A percentile compares a stretch with the other conserved stretches of the same genome.
Evolutionary conservation across 306 rosid species (phyloP).

Genomic region (Begonia peltatifolia): DNA sequence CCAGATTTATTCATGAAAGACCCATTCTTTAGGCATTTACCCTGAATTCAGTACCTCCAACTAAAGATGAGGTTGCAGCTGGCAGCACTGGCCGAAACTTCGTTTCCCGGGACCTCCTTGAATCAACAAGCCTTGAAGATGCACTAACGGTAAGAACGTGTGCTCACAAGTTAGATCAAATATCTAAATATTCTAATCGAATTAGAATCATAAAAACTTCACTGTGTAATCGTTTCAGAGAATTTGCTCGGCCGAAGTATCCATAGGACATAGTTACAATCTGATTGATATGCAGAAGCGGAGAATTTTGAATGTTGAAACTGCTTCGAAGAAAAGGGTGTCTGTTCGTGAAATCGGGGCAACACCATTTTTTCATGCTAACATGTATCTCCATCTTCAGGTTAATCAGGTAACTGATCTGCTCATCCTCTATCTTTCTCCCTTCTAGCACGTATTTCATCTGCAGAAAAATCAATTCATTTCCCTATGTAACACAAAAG

Average conservation of each 20-base stretch:
- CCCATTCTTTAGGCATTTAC: slow-evolving; percentile 48
- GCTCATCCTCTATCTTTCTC: neutral
- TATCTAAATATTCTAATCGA: too few relatives aligned
- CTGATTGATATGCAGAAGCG: slow-evolving; percentile 46
- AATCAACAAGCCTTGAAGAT: slow-evolving; percentile 57
- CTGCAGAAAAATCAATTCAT: too few relatives aligned
- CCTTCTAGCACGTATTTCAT: too few relatives aligned
- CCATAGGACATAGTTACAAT: slow-evolving; percentile 52
- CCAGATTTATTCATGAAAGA: neutral
- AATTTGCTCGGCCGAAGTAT: slow-evolving; percentile 44
- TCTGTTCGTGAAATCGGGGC: slow-evolving; percentile 44
- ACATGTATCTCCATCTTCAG: slow-evolving; percentile 61
- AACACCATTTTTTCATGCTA: slow-evolving; percentile 62
- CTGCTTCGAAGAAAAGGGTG: slow-evolving; percentile 49
- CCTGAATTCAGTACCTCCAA: slow-evolving; percentile 58
- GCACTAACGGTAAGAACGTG: slow-evolving; percentile 36
- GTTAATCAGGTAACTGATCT: slow-evolving; percentile 39
- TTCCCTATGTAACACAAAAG: neutral
- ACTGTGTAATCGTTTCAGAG: slow-evolving; percentile 24
- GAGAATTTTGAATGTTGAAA: slow-evolving; percentile 56
- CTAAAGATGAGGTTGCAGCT: slow-evolving; percentile 44
- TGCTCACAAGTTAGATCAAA: neutral
- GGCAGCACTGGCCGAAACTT: slow-evolving; percentile 74
- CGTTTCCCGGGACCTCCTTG: slow-evolving; percentile 62
- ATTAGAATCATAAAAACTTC: too few relatives aligned